phyloP scores from a whole-genome alignment of 2,329 filamentous ascomycete species.

The Penicillium fuscoglaucum region DNA sequence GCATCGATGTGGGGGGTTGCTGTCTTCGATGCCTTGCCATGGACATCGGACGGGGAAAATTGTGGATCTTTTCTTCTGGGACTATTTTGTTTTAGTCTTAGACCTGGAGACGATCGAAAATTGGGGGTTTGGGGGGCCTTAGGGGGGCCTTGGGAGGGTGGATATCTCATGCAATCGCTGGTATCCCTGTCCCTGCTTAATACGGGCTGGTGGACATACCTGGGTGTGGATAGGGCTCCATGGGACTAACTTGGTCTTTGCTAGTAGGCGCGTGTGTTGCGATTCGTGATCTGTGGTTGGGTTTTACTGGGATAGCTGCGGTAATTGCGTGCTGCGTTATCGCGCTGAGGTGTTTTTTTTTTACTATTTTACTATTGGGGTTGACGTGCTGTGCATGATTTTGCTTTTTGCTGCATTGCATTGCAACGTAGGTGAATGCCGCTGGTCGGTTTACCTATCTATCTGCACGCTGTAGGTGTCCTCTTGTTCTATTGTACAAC shows the following conservation, averaged over 20 bases:
- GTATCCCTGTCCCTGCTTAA: background rate
- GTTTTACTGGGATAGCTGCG: background rate
- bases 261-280: background rate
- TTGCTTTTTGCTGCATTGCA: background rate
- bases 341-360: background rate
- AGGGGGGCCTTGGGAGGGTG: background rate
- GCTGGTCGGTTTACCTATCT: background rate
- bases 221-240: background rate
- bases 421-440: background rate
- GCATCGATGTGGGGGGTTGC: conserved; percentile 5
- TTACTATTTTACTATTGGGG: background rate
- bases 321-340: background rate
- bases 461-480: background rate
- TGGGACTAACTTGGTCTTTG: background rate
- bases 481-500: background rate
- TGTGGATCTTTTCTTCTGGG: background rate
- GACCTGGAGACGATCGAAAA: background rate
- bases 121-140: background rate
- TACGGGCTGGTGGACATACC: background rate
- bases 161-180: background rate
- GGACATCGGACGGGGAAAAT: background rate
- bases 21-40: background rate
- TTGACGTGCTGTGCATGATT: background rate
- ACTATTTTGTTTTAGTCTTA: background rate
- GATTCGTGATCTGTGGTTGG: background rate